Conservation (phyloP, 2,329 filamentous ascomycete genomes). For the Colletotrichum destructivum region DNA sequence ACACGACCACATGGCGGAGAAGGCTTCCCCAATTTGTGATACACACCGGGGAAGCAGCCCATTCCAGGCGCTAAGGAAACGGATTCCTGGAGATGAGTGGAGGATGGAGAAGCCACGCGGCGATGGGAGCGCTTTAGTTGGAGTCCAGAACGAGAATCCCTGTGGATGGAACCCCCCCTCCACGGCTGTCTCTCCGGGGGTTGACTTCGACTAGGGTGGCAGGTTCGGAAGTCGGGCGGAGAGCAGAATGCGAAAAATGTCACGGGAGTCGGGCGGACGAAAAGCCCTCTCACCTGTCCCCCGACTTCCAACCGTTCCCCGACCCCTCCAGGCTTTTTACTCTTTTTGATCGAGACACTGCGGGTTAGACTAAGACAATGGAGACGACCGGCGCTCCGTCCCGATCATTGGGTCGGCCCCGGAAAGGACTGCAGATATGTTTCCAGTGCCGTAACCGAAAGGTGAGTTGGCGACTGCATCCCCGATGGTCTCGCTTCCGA, state of each 20-base stretch:
- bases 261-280: conserved; percentile 34
- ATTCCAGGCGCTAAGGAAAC: not conserved
- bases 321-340: conserved; percentile 25
- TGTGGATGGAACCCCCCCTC: not conserved
- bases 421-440: conserved; percentile 38
- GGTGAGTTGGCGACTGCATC: conserved; percentile 11
- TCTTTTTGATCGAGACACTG: not conserved
- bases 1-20: conserved; percentile 21
- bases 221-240: conserved; percentile 34
- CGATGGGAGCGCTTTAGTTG: not conserved
- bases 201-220: conserved; percentile 12
- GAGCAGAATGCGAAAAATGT: not conserved
- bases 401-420: conserved; percentile 31
- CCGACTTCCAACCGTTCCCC: conserved; percentile 34
- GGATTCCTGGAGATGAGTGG: not conserved
- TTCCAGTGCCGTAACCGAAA: conserved; percentile 41
- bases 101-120: conserved; percentile 8
- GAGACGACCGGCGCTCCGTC: conserved; percentile 19
- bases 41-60: conserved; percentile 25
- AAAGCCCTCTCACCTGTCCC: conserved; percentile 9
- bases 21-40: conserved; percentile 23
- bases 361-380: conserved; percentile 27
- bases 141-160: conserved; percentile 27
- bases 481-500: conserved; percentile 8
- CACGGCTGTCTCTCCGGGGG: not conserved